These are phyloP conservation scores for Vitis hybrid DNA, from an alignment of 177 flowering plant genomes.

Conservation along the genomic window DNA sequence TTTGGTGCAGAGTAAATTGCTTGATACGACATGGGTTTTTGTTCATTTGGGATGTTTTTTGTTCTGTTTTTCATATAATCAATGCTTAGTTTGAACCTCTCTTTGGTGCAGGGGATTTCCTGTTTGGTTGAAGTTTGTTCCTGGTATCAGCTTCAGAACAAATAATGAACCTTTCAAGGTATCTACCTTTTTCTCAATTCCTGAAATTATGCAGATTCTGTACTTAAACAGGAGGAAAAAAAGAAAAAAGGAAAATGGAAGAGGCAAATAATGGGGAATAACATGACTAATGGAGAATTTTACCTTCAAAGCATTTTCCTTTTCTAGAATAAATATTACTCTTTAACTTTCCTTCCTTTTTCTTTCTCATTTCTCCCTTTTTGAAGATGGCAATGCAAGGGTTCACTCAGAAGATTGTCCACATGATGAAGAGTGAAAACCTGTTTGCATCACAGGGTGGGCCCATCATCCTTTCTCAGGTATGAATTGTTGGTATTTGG, in stretches of 20 bases:
- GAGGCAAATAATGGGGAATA: too few species aligned
- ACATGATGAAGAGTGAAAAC: constrained; percentile 79
- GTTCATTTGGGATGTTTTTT: background rate
- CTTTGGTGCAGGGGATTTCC: constrained; percentile 85
- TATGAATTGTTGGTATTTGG: constrained; percentile 15
- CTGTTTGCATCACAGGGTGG: constrained; percentile 96
- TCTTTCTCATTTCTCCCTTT: background rate
- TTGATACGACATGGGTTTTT: background rate
- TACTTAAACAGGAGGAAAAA: background rate
- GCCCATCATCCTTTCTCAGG: constrained; percentile 97
- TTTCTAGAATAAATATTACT: background rate
- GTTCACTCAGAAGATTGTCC: constrained; percentile 85
- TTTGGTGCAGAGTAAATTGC: background rate
- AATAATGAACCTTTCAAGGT: constrained; percentile 98
- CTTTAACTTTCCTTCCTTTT: background rate
- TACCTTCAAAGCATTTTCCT: too few species aligned
- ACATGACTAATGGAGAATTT: too few species aligned
- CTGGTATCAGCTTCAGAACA: constrained; percentile 94
- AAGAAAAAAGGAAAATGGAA: background rate
- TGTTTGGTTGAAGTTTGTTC: constrained; percentile 98
- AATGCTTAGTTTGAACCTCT: constrained; percentile 12
- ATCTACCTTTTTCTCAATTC: background rate
- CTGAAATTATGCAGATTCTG: background rate
- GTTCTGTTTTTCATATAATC: background rate
- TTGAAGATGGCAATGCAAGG: constrained; percentile 91